phyloP scores from a whole-genome alignment of 2,329 filamentous ascomycete species.

The Rutstroemia sp. region DNA sequence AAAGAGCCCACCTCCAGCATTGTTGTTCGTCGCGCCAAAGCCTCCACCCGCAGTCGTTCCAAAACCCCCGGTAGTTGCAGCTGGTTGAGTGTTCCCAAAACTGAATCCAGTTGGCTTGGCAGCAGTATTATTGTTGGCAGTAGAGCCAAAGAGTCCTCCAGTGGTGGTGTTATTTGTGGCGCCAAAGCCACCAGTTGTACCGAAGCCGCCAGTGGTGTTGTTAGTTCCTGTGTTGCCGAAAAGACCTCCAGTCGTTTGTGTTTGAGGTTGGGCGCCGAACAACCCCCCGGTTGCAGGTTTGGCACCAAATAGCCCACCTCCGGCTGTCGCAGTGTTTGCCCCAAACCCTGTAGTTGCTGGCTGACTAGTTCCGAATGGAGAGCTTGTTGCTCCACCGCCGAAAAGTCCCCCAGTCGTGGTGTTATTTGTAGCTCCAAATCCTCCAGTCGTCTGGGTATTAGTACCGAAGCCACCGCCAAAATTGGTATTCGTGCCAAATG shows the following conservation, averaged over 20 bases:
- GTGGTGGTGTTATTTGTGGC: slow-evolving; percentile 25
- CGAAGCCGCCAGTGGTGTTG: slow-evolving; percentile 34
- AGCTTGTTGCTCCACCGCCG: slow-evolving; percentile 32
- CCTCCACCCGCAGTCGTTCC: slow-evolving; percentile 21
- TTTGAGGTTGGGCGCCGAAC: slow-evolving; percentile 34
- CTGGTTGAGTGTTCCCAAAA: slow-evolving; percentile 21
- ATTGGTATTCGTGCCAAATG: slow-evolving; percentile 50
- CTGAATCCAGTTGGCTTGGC: slow-evolving; percentile 31
- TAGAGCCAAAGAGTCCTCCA: slow-evolving; percentile 23
- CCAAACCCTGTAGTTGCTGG: slow-evolving; percentile 42
- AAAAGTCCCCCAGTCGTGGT: slow-evolving; percentile 33
- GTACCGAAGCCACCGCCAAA: slow-evolving; percentile 33
- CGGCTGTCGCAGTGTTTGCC: slow-evolving; percentile 27
- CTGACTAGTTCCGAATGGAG: slow-evolving; percentile 40
- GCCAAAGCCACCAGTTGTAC: slow-evolving; percentile 28
- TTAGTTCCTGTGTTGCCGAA: slow-evolving; percentile 16
- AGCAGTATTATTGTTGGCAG: slow-evolving; percentile 28
- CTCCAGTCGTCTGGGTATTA: slow-evolving; percentile 16
- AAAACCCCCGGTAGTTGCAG: slow-evolving; percentile 20
- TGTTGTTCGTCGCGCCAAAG: slow-evolving; percentile 16
- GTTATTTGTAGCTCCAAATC: slow-evolving; percentile 22
- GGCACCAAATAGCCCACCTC: slow-evolving; percentile 36
- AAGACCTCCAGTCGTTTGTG: slow-evolving; percentile 16
- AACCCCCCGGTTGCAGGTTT: slow-evolving; percentile 30
- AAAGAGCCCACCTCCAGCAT: slow-evolving; percentile 32